phyloP scores from a whole-genome alignment of 2,329 filamentous ascomycete genomes.

The Dactylellina leptospora region DNA sequence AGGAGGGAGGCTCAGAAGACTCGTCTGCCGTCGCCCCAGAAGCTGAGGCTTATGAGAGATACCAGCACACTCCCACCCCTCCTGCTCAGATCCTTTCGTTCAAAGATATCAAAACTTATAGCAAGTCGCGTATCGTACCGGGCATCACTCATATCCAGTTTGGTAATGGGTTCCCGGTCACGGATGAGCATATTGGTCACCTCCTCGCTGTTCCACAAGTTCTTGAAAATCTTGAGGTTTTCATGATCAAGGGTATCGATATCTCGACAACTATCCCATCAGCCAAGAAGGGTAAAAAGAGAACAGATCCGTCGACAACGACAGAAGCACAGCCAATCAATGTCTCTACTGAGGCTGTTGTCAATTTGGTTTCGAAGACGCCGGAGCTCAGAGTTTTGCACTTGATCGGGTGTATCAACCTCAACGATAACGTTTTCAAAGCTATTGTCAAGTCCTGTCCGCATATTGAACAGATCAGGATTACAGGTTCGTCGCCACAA shows the following conservation, averaged over 20 bases:
- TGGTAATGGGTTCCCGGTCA: conserved; percentile 20
- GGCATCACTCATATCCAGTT: conserved; percentile 35
- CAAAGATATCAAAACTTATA: conserved; percentile 32
- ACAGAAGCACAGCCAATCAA: conserved; percentile 21
- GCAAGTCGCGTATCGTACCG: conserved; percentile 16
- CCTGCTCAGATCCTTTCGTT: conserved; percentile 21
- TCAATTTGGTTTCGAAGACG: not conserved
- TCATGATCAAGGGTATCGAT: conserved; percentile 43
- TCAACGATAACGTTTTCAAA: conserved; percentile 24
- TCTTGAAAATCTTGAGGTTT: conserved; percentile 26
- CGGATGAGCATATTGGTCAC: conserved; percentile 34
- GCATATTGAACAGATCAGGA: conserved; percentile 17
- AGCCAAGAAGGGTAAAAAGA: conserved; percentile 16
- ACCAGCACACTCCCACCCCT: conserved; percentile 13
- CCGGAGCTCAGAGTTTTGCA: conserved; percentile 24
- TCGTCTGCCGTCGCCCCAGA: not conserved
- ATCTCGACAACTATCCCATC: not conserved
- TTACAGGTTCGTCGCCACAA: conserved; percentile 26
- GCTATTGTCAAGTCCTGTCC: conserved; percentile 13
- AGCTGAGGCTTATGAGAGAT: conserved; percentile 24
- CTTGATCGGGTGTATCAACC: conserved; percentile 12
- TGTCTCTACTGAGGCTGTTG: conserved; percentile 21
- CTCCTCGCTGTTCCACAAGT: conserved; percentile 7
- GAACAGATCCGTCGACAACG: not conserved
- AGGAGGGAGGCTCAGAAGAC: not conserved